Conservation (phyloP, 805 yeast species). For the Pichia kluyveri region DNA sequence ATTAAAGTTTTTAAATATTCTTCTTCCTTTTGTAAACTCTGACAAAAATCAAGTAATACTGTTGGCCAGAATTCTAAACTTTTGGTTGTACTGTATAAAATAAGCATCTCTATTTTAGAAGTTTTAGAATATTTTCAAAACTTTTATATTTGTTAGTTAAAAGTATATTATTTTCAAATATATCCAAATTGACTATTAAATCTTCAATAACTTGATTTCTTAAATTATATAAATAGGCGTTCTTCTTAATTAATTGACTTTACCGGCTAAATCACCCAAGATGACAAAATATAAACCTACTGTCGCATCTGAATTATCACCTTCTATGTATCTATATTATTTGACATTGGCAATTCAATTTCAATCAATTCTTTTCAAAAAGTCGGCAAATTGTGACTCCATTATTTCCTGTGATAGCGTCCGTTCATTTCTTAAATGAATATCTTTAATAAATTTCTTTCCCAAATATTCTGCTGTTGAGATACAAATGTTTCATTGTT, state of each 20-base stretch:
- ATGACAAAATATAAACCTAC: slow-evolving; percentile 41
- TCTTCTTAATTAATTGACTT: slow-evolving; percentile 14
- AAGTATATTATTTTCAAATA: slow-evolving; percentile 48
- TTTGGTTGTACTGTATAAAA: slow-evolving; percentile 29
- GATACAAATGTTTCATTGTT: too few relatives aligned
- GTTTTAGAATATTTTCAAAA: slow-evolving; percentile 53
- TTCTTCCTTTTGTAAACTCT: slow-evolving; percentile 56
- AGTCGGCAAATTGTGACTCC: slow-evolving; percentile 57
- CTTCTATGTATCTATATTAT: slow-evolving; percentile 10
- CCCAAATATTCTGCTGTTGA: slow-evolving; percentile 33
- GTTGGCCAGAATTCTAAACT: slow-evolving; percentile 47
- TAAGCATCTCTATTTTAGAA: slow-evolving; percentile 44
- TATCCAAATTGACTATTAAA: slow-evolving; percentile 40
- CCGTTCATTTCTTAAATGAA: slow-evolving; percentile 44
- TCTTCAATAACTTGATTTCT: slow-evolving; percentile 43
- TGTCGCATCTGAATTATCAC: slow-evolving; percentile 26
- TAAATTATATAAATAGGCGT: slow-evolving; percentile 15
- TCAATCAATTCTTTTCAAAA: slow-evolving; percentile 79
- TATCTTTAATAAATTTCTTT: slow-evolving; percentile 16
- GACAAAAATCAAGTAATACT: slow-evolving; percentile 66
- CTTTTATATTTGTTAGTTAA: slow-evolving; percentile 51
- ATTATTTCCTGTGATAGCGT: slow-evolving; percentile 46
- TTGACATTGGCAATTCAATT: slow-evolving; percentile 45
- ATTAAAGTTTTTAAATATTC: slow-evolving; percentile 30
- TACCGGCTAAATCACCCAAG: too few relatives aligned